Base-by-base conservation (phyloP, 148 eudicot genomes). In the Chenopodium quinoa region DNA sequence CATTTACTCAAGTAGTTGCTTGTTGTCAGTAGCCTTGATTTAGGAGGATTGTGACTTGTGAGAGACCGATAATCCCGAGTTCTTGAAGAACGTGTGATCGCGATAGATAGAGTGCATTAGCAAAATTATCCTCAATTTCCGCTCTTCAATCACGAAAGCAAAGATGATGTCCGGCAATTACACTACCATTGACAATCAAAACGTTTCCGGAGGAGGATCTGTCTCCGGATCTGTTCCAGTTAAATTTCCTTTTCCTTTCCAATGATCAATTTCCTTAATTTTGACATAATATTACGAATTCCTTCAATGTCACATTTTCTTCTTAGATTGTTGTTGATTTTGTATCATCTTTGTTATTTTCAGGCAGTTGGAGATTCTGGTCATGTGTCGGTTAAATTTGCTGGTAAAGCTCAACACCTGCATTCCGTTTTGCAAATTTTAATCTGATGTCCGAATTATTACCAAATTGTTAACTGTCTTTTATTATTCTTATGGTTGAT, bases 311-410 rank as follows among this genome's bases (percentile, higher is more conserved):
- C 64, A 19, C 22, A 10, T 50, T 47, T 63, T 23, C 25, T 70
- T 34, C 4, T 22, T 10, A 1, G 11, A 22, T 67, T n/a, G 7
- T 17, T 32, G 22, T 9, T 23, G 50, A 75, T n/a, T 62, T 60
- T 60, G 60, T 85, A 81, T 84, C 66, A 56, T 10, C 17, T 11
- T 40, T 78, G 13, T 75, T 75, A 70, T 83, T 80, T 65, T 64
- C 87, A 93, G 99, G 95, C 97, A 23, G 96, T 84, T 3, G 68
- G 90, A 6, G 98, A 92, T 90, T 85, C 95, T 3, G 83, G 84
- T 2, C 92, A 87, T 54, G 86, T 91, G 7, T 47, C 93, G 13
- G 94, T 93, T 44, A 85, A 91, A 83, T 93, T 93, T 80, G 47
- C 87, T 27, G 94, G 94, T 93, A 85, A 34, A 13, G 2, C 9